A percentile compares a stretch with the other conserved stretches of the same genome.
phyloP scores from a whole-genome alignment of 164 flowering plant species.

The Cinnamomum chago region DNA sequence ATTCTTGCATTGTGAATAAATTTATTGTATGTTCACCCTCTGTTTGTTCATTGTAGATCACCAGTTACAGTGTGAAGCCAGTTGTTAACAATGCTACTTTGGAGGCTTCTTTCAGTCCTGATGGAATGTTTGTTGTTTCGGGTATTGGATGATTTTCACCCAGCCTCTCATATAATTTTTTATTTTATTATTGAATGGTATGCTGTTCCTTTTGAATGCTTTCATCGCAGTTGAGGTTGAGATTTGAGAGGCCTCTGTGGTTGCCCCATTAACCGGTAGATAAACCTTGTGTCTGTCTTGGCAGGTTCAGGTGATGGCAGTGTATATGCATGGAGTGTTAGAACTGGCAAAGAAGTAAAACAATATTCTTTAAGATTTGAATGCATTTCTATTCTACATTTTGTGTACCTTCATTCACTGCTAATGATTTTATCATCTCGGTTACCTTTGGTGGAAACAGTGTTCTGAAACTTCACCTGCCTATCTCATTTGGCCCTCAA shows the following conservation, averaged over 20 bases:
- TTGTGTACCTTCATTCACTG: not conserved
- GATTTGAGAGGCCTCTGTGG: not conserved
- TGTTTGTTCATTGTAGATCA: slow-evolving; percentile 36
- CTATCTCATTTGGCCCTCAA: not conserved
- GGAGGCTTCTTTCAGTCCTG: slow-evolving; percentile 99
- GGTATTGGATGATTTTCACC: slow-evolving; percentile 33
- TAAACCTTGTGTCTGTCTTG: not conserved
- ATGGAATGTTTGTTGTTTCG: slow-evolving; percentile 92
- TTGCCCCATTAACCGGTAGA: not conserved
- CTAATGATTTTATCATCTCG: not conserved
- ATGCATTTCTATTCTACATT: not conserved
- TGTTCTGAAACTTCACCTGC: not conserved
- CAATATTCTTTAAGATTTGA: not conserved
- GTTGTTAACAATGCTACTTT: slow-evolving; percentile 69
- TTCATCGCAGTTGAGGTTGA: not conserved
- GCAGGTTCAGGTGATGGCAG: slow-evolving; percentile 91
- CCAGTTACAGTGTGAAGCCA: slow-evolving; percentile 81
- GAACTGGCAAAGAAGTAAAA: slow-evolving; percentile 80
- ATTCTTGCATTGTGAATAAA: not conserved
- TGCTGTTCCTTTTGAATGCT: not conserved
- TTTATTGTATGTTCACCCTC: slow-evolving; percentile 2
- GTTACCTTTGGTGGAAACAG: not conserved
- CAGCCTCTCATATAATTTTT: not conserved
- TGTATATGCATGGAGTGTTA: slow-evolving; percentile 86
- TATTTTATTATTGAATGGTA: not conserved